Evolutionary conservation across 805 yeast genomes (phyloP), one percentile per base, ranked within the genome.

Genomic region (Saccharomycopsis sp.): DNA sequence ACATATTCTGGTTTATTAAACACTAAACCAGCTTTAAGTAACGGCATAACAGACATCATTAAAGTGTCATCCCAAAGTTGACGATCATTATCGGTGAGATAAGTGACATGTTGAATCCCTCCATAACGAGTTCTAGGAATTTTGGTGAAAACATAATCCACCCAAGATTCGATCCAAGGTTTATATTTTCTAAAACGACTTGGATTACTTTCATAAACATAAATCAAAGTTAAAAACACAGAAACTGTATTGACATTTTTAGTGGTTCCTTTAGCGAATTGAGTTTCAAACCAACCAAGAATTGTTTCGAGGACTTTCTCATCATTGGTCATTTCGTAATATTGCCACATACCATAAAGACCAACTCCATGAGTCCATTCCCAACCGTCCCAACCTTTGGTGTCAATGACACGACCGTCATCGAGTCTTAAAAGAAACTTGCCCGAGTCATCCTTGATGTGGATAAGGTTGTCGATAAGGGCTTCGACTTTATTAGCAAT

Each of bases 321-420:
- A 36, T 57, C 47, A 15, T 51, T 51, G 21, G 59, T 59, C 18
- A 55, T 47, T 21, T 52, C 52, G 39, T 56, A 56, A 44, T 55
- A 60, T 35, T 60, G 60, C 63, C 63, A 60, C 57, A 60, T 53
- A 12, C 64, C 64, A 41, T 59, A 58, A 18, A 60, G 51, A 3
- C 64, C 64, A 29, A 60, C 58, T 3, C 64, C 64, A 31, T 60
- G 64, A 14, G 63, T 60, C 64, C 64, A 60, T 42, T 60, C 64
- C 64, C 64, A 60, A 14, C 59, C 63, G n/a, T 59, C 52, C 64
- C 64, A 60, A n/a, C 62, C 61, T 40, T 58, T 60, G 41, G 63
- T 59, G 41, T 60, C 64, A 25, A 58, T 58, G 32, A 57, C 49
- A 38, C 61, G 44, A 4, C 64, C 44, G 31, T 41, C 64, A 21